Evolutionary conservation across 2,329 filamentous ascomycete genomes (phyloP), one percentile per base, ranked within the genome.

Genomic region (Pseudogymnoascus sp.): DNA sequence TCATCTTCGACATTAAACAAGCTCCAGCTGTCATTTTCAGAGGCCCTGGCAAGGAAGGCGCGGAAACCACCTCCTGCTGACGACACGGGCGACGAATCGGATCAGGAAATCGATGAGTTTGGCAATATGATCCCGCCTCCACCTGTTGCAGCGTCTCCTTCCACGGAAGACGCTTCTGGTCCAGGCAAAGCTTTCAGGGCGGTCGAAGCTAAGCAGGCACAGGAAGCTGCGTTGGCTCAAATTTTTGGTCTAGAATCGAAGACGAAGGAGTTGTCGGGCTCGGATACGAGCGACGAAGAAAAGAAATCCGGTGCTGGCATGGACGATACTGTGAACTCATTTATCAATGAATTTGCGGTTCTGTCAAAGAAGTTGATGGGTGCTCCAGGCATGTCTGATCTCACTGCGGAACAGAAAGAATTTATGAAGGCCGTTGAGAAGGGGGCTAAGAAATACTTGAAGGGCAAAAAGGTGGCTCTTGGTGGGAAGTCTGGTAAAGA

Each of bases 21-120:
- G 54, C 74, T 88, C 25, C 79, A 81, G 61, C 73, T 88, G 13
- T 88, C 85, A 4, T 80, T 88, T 65, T 88, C 85, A 0, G 77
- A 82, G 36, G 66, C 68, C 2, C 74, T 87, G 14, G 83, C 83
- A 1, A 71, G 70, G 45, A 77, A 78, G 69, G 77, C 81, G 14
- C 76, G 80, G 48, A 80, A 78, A 64, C 78, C 78, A 6, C 69
- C 73, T 6, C 70, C 75, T 6, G 78, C 79, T 19, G 65, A 74
- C 6, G 73, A 77, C 51, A 71, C 75, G 0, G 76, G 78, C 37
- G 79, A 82, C 19, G 80, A 81, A 61, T 79, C 83, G 5, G 81
- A 86, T 65, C 73, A 78, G 28, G 81, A 86, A 6, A 57, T 60
- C 39, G 81, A 85, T 64, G 83, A 85, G 13, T 82, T 84, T 64